Evolutionary conservation across 2,329 filamentous ascomycete species (phyloP).

Genomic region (Dothistroma pini): DNA sequence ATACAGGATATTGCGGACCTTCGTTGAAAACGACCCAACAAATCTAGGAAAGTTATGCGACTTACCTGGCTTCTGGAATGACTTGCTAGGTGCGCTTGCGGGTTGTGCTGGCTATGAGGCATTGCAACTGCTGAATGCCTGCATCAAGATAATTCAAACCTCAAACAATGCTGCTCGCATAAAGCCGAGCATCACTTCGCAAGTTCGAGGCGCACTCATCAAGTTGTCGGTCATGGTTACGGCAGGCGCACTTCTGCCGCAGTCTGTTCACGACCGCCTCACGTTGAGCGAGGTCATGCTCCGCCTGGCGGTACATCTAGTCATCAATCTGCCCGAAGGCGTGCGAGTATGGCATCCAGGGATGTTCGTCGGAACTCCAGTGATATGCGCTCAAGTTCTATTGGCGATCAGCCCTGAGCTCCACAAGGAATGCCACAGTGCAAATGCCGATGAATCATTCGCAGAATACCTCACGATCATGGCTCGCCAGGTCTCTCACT

Average conservation of each 20-base stretch:
- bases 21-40: background rate
- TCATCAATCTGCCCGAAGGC: background rate
- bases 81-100: conserved; percentile 6
- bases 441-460: background rate
- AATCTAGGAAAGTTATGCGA: background rate
- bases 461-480: background rate
- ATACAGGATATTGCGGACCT: background rate
- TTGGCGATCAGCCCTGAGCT: background rate
- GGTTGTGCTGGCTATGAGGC: conserved; percentile 1
- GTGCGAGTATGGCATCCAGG: background rate
- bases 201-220: background rate
- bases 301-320: background rate
- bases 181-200: background rate
- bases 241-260: background rate
- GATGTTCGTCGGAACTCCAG: background rate
- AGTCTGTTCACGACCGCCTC: background rate
- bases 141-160: background rate
- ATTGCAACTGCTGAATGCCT: background rate
- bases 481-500: background rate
- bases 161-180: background rate
- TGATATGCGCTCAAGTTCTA: conserved; percentile 1
- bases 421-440: background rate
- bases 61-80: conserved; percentile 1
- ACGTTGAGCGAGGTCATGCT: background rate
- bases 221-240: conserved; percentile 12